phyloP scores from a whole-genome alignment of 1,284 basidiomycete genomes.

The Naganishia albida region DNA sequence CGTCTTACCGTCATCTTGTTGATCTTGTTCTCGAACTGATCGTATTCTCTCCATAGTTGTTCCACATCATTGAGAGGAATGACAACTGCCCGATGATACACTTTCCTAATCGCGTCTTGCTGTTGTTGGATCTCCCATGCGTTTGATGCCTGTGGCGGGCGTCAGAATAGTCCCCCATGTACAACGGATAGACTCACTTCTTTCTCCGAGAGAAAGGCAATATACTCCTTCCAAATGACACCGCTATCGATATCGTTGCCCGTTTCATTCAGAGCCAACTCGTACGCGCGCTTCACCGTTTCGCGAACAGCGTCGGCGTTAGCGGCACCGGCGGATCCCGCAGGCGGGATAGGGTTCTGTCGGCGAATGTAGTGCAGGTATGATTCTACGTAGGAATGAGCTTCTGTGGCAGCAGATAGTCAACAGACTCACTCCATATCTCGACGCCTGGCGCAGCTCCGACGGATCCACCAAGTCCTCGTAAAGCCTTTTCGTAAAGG shows the following conservation, averaged over 20 bases:
- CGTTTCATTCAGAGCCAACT: slow-evolving; percentile 87
- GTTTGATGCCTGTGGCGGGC: slow-evolving; percentile 62
- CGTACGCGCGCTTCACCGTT: slow-evolving; percentile 83
- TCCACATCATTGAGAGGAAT: slow-evolving; percentile 94
- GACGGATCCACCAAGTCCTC: slow-evolving; percentile 45
- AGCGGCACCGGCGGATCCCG: slow-evolving; percentile 38
- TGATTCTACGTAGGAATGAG: slow-evolving; percentile 40
- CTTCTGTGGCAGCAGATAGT: neutral
- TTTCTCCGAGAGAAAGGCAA: slow-evolving; percentile 78
- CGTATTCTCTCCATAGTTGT: slow-evolving; percentile 90
- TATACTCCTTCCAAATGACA: slow-evolving; percentile 64
- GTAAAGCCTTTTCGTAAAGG: slow-evolving; percentile 49
- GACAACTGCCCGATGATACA: slow-evolving; percentile 89
- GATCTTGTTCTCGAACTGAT: slow-evolving; percentile 85
- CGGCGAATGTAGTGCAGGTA: slow-evolving; percentile 55
- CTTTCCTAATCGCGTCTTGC: slow-evolving; percentile 87
- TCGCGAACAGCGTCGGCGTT: slow-evolving; percentile 63
- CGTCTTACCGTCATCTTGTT: slow-evolving; percentile 77
- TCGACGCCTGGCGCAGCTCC: slow-evolving; percentile 52
- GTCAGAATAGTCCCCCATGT: no score
- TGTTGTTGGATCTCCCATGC: slow-evolving; percentile 96
- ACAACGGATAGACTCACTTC: slow-evolving; percentile 59
- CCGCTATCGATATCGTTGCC: slow-evolving; percentile 67
- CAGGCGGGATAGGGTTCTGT: slow-evolving; percentile 48
- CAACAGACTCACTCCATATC: slow-evolving; percentile 52